phyloP scores from a whole-genome alignment of 208 protist genomes.

The Trypanosoma lewisi region DNA sequence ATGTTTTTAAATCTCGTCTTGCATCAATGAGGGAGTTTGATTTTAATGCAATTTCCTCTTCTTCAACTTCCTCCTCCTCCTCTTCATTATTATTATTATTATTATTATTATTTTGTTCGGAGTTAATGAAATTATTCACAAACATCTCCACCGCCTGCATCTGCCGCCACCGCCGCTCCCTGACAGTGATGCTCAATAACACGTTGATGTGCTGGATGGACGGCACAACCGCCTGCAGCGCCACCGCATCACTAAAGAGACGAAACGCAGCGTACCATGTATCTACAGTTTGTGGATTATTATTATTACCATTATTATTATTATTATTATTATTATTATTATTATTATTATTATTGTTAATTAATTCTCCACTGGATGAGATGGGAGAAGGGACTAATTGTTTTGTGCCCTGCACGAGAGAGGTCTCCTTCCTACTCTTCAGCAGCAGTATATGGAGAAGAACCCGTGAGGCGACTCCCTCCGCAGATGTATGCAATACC shows the following conservation, averaged over 20 bases:
- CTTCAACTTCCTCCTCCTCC: too few relatives aligned
- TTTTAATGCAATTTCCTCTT: constrained; percentile 22
- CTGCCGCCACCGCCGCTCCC: constrained; percentile 47
- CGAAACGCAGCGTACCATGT: constrained; percentile 46
- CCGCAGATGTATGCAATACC: background rate
- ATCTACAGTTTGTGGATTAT: background rate
- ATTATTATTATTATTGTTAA: too few relatives aligned
- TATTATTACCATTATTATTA: background rate
- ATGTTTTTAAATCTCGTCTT: background rate
- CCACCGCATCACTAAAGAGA: constrained; percentile 55
- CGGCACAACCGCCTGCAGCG: constrained; percentile 50
- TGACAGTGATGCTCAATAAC: constrained; percentile 49
- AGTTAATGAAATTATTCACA: constrained; percentile 42
- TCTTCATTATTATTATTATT: too few relatives aligned
- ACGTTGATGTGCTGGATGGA: constrained; percentile 75
- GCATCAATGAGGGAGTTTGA: background rate
- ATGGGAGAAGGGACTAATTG: background rate
- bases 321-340: too few relatives aligned
- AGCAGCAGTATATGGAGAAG: constrained; percentile 15
- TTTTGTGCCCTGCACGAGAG: background rate
- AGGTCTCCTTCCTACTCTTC: constrained; percentile 5
- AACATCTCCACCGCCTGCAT: constrained; percentile 51
- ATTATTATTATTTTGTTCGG: too few relatives aligned
- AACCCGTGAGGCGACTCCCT: background rate
- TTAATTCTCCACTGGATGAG: background rate